Base-by-base conservation (phyloP, 148 eudicot genomes). In the Heliosperma pusillum region DNA sequence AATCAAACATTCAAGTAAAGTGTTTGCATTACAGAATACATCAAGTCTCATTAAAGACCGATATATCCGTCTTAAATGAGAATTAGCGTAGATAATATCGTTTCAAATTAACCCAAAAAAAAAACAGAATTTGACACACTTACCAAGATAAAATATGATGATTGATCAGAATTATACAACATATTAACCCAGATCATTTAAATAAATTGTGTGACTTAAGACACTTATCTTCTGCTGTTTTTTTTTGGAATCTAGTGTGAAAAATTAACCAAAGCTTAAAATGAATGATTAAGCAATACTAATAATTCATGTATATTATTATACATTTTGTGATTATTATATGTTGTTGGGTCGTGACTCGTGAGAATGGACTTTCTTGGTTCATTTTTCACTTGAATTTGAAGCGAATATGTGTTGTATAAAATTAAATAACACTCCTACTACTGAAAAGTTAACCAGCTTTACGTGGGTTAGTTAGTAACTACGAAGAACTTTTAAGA, bases 151-250 rank as follows among this genome's bases (percentile, higher is more conserved):
- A 50, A 65, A 16, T 11, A 64, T 17, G 55, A 70, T 74, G 71
- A 75, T 53, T 11, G 55, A 42, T 67, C 29, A 67, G 29, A 67
- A 67, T 20, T 67, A 79, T 81, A 71, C 81, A 83, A 70, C 74
- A 82, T 21, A 69, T 42, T 42, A 58, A 85, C 42, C 81, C 83
- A 83, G 85, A 84, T 83, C 81, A 83, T 24, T 10, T 62, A 4
- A 60, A 60, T n/a, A 11, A 24, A 24, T 20, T 57, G 22, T n/a
- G 20, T 58, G n/a, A n/a, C n/a, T n/a, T n/a, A n/a, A n/a, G n/a
- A n/a, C 22, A 58, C 25, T 58, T 58, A n/a, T 20, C 26, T 62
- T 12, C 33, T 27, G 12, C 66, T 25, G 7, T 62, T 61, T 24
- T 61, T 24, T 22, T n/a, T 66, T 66, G 10, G 36, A 66, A 36